Base-by-base conservation (phyloP, 106 monocot genomes). In the Acorus calamus region DNA sequence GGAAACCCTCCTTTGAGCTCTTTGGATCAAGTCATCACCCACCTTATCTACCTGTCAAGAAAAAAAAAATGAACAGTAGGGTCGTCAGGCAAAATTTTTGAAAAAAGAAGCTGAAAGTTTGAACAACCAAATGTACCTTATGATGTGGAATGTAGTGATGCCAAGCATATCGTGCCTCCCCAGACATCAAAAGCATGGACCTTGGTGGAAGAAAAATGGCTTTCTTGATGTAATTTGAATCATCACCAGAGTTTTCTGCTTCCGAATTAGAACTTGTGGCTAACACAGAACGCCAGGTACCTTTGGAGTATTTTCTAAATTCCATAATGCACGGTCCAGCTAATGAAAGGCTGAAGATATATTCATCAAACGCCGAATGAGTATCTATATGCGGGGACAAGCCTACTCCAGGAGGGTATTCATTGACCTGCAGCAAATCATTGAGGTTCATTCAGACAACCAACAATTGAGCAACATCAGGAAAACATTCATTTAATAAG, bases 61-160 rank as follows among this genome's bases (percentile, higher is more conserved):
- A 7, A 55, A 46, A n/a, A n/a, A 59, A 63, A 14, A 71, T 6
- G 61, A 28, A 28, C 28, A 28, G 28, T 1, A 28, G 28, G 28
- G 28, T 28, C 28, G 1, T 28, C 28, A 28, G 28, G 28, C 28
- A 28, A 28, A 28, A 28, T 0, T 28, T 28, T 28, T 28, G 28
- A 28, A 28, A 28, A 28, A 28, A 28, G 28, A 28, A 28, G 28
- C 28, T 28, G 28, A 28, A 28, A 28, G 28, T 28, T 28, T 28
- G 28, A 28, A 28, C 28, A 28, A 28, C 28, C 28, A 28, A 28
- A 28, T 28, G 60, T 64, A 98, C 96, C 91, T 98, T 98, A 67
- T 85, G 96, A 79, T 98, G 96, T 14, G 91, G 96, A 62, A 98
- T 98, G 68, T 98, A 98, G 75, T 98, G 96, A 72, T 92, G 91